A percentile compares a stretch with the other conserved stretches of the same genome.
phyloP scores from a whole-genome alignment of 129 eudicot genomes.

The Oenanthe sinensis region DNA sequence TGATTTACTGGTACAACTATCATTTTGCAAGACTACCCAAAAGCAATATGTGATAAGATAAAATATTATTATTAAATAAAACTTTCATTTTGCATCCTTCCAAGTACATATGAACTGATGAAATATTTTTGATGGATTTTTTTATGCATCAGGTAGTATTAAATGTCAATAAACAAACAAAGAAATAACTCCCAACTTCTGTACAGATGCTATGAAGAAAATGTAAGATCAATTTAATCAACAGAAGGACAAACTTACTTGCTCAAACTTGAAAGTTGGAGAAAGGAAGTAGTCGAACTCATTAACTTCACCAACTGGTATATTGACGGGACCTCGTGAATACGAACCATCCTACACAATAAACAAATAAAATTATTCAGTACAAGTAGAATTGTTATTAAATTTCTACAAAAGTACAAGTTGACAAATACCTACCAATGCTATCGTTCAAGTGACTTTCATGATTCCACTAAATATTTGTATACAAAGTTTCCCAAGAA shows the following conservation, averaged over 20 bases:
- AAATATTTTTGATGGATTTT: background rate
- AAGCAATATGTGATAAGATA: background rate
- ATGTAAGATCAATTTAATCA: background rate
- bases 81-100: background rate
- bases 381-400: background rate
- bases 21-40: background rate
- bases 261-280: slow-evolving; percentile 93
- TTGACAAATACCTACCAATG: background rate
- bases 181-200: background rate
- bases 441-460: background rate
- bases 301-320: slow-evolving; percentile 69
- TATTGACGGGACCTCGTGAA: slow-evolving; percentile 91
- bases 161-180: background rate
- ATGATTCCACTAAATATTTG: background rate
- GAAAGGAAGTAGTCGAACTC: slow-evolving; percentile 62
- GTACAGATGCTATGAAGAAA: slow-evolving; percentile 1
- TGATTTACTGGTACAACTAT: background rate
- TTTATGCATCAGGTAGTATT: background rate
- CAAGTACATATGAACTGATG: background rate
- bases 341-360: slow-evolving; percentile 90
- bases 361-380: background rate
- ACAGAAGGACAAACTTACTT: slow-evolving; percentile 46
- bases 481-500: background rate
- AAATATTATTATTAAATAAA: background rate
- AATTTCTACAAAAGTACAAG: background rate